phyloP scores from a whole-genome alignment of 1,139 yeast genomes.

The Candida sp. region DNA sequence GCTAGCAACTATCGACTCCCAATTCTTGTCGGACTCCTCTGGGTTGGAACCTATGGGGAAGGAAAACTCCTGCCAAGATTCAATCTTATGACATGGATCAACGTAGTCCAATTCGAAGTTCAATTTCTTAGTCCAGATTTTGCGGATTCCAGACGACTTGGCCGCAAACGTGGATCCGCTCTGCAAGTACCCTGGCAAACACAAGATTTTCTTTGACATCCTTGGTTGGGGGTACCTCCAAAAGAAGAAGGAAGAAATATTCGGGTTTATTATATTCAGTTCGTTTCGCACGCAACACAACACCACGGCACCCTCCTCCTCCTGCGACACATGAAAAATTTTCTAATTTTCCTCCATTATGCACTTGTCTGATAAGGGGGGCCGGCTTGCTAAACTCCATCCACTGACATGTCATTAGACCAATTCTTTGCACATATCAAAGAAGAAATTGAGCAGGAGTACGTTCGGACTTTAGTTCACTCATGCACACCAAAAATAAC shows the following conservation, averaged over 20 bases:
- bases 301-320: no score
- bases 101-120: slow-evolving; percentile 48
- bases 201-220: slow-evolving; percentile 24
- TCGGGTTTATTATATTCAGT: background rate
- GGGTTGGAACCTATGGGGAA: slow-evolving; percentile 30
- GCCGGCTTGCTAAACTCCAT: background rate
- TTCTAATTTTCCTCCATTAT: background rate
- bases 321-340: background rate
- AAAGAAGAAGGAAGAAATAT: no score
- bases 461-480: slow-evolving; percentile 2
- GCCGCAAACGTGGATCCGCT: slow-evolving; percentile 76
- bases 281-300: background rate
- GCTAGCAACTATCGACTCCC: slow-evolving; percentile 41
- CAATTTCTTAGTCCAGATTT: slow-evolving; percentile 62
- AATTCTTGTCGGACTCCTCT: slow-evolving; percentile 27
- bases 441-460: slow-evolving; percentile 17
- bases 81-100: slow-evolving; percentile 36
- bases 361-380: background rate
- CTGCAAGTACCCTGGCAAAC: slow-evolving; percentile 57
- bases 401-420: slow-evolving; percentile 11
- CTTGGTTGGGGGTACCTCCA: no score
- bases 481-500: no score
- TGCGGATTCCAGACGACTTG: slow-evolving; percentile 80
- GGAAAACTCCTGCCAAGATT: slow-evolving; percentile 29
- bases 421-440: slow-evolving; percentile 14